Evolutionary conservation across 176 grass and related monocot genomes (phyloP).

Genomic region (Lolium perenne): DNA sequence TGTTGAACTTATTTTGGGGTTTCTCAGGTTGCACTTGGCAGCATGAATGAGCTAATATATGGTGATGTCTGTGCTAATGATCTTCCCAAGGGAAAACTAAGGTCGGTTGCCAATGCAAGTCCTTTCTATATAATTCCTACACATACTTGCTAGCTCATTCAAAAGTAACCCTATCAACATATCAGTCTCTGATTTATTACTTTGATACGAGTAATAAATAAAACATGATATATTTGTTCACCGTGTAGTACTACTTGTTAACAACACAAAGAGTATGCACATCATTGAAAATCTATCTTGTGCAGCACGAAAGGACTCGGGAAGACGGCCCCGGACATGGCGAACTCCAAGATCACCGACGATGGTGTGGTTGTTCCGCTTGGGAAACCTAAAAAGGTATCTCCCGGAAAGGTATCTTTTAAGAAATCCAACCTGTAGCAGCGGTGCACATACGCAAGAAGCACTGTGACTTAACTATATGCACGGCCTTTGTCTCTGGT

Average conservation of each 20-base stretch:
- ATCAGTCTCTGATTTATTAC: background rate
- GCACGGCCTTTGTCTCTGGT: background rate
- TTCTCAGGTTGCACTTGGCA: conserved; percentile 81
- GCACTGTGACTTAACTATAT: background rate
- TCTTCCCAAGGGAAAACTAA: conserved; percentile 82
- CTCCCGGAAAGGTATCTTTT: background rate
- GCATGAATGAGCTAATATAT: conserved; percentile 73
- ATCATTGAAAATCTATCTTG: conserved; percentile 23
- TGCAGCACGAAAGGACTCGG: conserved; percentile 86
- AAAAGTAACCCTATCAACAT: background rate
- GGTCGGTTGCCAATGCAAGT: conserved; percentile 48
- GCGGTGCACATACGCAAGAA: background rate
- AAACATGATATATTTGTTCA: background rate
- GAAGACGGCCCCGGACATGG: conserved; percentile 53
- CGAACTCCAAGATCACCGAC: conserved; percentile 50
- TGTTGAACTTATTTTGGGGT: background rate
- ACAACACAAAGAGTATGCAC: background rate
- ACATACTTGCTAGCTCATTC: background rate
- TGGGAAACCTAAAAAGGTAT: conserved; percentile 59
- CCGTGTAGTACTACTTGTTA: background rate
- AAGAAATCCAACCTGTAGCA: background rate
- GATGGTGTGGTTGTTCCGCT: conserved; percentile 70
- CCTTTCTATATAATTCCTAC: conserved; percentile 1
- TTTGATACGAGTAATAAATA: background rate
- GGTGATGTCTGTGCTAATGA: conserved; percentile 70